Conservation (phyloP, 805 yeast genomes). For the Metahyphopichia silvanorum region DNA sequence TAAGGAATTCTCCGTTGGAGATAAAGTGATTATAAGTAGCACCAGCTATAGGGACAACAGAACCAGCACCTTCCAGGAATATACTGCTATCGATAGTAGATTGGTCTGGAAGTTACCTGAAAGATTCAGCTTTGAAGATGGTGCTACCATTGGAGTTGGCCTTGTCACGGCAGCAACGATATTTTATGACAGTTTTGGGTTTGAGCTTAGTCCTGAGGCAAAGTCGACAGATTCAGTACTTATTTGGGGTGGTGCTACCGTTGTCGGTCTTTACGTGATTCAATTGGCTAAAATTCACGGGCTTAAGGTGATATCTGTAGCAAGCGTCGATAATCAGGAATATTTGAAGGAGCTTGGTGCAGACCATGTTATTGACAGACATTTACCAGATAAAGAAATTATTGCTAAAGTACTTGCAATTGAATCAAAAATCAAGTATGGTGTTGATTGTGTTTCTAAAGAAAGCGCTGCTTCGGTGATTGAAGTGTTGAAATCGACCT, state of each 20-base stretch:
- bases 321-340: conserved; percentile 15
- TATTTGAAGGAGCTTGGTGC: conserved; percentile 21
- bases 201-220: conserved; percentile 4
- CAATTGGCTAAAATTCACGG: conserved; percentile 41
- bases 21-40: conserved; percentile 42
- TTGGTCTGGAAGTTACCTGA: conserved; percentile 44
- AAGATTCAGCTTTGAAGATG: conserved; percentile 30
- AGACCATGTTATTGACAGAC: conserved; percentile 35
- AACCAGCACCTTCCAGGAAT: conserved; percentile 47
- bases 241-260: conserved; percentile 50
- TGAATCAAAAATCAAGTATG: conserved; percentile 25
- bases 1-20: conserved; percentile 22
- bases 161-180: conserved; percentile 40
- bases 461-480: conserved; percentile 32
- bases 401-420: conserved; percentile 4
- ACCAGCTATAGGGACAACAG: conserved; percentile 46
- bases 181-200: conserved; percentile 16
- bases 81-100: conserved; percentile 41
- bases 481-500: conserved; percentile 17
- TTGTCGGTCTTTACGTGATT: conserved; percentile 42
- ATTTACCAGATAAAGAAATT: conserved; percentile 16
- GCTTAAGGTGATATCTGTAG: conserved; percentile 30
- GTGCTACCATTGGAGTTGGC: conserved; percentile 47
- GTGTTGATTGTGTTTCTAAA: conserved; percentile 44
- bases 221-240: conserved; percentile 16